Percentiles rank a stretch among this genome's conserved stretches.
Evolutionary conservation across 208 protist genomes (phyloP).

Genomic region (Leptomonas seymouri): DNA sequence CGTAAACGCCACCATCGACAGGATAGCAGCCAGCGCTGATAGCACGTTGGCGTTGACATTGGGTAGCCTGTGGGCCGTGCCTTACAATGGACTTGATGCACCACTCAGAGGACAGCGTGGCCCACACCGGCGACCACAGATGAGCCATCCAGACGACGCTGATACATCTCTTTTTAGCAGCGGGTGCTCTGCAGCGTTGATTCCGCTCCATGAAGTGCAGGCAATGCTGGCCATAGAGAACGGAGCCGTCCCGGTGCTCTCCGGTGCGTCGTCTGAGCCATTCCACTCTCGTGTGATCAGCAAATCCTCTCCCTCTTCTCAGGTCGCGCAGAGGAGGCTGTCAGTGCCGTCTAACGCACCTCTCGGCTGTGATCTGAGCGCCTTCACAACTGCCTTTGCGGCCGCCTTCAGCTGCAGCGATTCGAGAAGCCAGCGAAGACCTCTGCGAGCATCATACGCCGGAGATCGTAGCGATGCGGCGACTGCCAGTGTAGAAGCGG

Average conservation of each 20-base stretch:
- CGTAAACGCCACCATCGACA: not conserved
- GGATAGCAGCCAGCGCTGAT: not conserved
- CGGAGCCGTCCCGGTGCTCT: not conserved
- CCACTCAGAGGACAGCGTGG: not conserved
- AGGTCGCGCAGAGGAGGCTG: not conserved
- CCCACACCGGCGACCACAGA: too few species aligned
- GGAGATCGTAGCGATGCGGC: too few species aligned
- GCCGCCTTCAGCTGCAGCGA: too few species aligned
- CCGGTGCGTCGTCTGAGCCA: too few species aligned
- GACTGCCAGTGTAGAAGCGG: too few species aligned
- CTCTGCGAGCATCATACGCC: too few species aligned
- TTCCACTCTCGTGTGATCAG: not conserved
- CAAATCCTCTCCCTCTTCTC: not conserved
- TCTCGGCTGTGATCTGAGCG: not conserved
- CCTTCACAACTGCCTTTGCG: not conserved
- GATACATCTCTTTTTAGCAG: conserved; percentile 10
- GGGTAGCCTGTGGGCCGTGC: not conserved
- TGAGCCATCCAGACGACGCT: not conserved
- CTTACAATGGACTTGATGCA: not conserved
- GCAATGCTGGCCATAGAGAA: conserved; percentile 8
- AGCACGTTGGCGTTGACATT: not conserved
- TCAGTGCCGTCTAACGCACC: not conserved
- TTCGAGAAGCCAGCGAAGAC: too few species aligned
- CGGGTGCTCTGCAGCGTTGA: conserved; percentile 26
- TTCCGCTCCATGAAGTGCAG: conserved; percentile 10